These are phyloP conservation scores for Cryphonectria japonica DNA, from an alignment of 2,329 filamentous ascomycete species.

Conservation along the genomic window DNA sequence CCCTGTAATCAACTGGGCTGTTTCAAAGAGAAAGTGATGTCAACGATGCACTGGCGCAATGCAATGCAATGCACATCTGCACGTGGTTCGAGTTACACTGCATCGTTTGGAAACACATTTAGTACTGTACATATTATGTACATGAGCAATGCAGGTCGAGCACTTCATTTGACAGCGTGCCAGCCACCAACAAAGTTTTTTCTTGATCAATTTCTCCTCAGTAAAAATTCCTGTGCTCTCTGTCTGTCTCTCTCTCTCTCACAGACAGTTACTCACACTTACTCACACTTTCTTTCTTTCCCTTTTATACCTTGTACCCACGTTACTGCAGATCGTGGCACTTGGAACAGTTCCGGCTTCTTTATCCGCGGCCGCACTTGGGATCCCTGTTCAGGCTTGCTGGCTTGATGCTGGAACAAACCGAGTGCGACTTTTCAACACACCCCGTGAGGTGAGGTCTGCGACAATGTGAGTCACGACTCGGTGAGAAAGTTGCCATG, in stretches of 20 bases:
- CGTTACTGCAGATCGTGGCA: constrained; percentile 17
- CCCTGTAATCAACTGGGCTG: background rate
- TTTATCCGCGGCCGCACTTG: constrained; percentile 17
- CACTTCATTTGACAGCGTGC: constrained; percentile 10
- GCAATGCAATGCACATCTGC: constrained; percentile 17
- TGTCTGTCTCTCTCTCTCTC: background rate
- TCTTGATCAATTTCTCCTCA: background rate
- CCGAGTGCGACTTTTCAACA: constrained; percentile 2
- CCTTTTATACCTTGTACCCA: background rate
- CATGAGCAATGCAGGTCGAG: constrained; percentile 6
- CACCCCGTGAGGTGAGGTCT: constrained; percentile 6
- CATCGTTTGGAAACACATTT: constrained; percentile 20
- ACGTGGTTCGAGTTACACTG: constrained; percentile 27
- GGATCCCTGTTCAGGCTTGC: constrained; percentile 12
- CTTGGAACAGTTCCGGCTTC: constrained; percentile 22
- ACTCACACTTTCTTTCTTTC: background rate
- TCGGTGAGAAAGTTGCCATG: constrained; percentile 1
- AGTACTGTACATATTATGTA: background rate
- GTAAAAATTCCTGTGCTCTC: background rate
- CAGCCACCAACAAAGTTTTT: constrained; percentile 12
- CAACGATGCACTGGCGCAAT: background rate
- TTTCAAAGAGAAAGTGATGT: background rate
- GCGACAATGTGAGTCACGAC: constrained; percentile 8
- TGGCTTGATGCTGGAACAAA: constrained; percentile 12
- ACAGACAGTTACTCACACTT: no score